Conservation (phyloP, 179 eudicot genomes). For the Spinacia oleracea region DNA sequence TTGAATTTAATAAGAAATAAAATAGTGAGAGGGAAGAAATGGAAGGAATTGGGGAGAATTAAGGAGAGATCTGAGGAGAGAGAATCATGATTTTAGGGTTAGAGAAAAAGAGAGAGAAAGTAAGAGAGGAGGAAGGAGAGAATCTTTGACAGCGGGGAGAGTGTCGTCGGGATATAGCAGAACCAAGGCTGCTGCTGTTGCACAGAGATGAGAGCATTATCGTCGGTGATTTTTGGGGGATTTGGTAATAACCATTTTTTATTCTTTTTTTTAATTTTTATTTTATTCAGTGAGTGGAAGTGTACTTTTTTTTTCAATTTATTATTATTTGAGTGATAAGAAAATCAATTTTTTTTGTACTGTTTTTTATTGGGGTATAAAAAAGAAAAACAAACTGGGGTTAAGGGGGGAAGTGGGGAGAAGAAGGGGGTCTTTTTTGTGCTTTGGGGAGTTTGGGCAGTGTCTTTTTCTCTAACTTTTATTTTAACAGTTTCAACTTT, state of each 20-base stretch:
- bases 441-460: not conserved
- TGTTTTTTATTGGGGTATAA: too few species aligned
- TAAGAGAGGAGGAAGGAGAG: constrained; percentile 12
- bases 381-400: too few species aligned
- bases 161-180: constrained; percentile 53
- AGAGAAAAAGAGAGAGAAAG: constrained; percentile 16
- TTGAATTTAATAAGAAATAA: not conserved
- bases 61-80: constrained; percentile 16
- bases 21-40: not conserved
- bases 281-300: not conserved
- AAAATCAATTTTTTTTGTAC: not conserved
- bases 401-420: not conserved
- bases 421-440: not conserved
- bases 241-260: not conserved
- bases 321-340: not conserved
- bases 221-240: constrained; percentile 7
- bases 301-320: not conserved
- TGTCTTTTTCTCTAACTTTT: constrained; percentile 8
- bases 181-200: constrained; percentile 22
- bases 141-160: constrained; percentile 50
- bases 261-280: not conserved
- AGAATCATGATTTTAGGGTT: constrained; percentile 28
- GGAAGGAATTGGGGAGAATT: not conserved
- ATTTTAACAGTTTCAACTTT: constrained; percentile 2
- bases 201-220: constrained; percentile 13